These are phyloP conservation scores for Hypoxylon crocopeplum DNA, from an alignment of 495 filamentous ascomycete genomes.

Conservation along the genomic window DNA sequence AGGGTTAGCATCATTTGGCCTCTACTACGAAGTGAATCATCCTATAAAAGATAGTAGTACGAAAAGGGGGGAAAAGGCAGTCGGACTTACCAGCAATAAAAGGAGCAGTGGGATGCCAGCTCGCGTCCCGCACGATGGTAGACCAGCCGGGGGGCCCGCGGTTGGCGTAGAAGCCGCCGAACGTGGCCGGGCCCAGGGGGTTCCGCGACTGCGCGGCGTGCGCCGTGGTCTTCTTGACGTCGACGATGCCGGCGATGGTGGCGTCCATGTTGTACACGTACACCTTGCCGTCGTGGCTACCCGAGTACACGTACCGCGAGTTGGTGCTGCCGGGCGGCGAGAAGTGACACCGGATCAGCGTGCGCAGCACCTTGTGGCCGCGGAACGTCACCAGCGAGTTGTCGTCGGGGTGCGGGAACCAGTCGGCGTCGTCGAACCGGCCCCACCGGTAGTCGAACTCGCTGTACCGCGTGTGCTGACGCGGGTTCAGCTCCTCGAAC, in stretches of 20 bases:
- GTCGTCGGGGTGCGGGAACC: conserved; percentile 81
- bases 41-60: no score
- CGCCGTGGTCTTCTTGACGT: conserved; percentile 72
- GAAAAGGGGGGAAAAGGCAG: not conserved
- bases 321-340: conserved; percentile 88
- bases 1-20: conserved; percentile 9
- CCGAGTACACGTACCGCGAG: conserved; percentile 90
- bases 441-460: conserved; percentile 88
- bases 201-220: no score
- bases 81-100: conserved; percentile 76
- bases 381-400: conserved; percentile 92
- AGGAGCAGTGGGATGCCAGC: conserved; percentile 92
- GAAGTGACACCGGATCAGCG: conserved; percentile 94
- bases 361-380: conserved; percentile 86
- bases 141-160: conserved; percentile 60
- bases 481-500: conserved; percentile 58
- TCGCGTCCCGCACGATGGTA: conserved; percentile 89
- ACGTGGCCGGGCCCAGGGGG: not conserved
- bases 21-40: no score
- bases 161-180: conserved; percentile 44
- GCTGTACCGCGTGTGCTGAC: conserved; percentile 59
- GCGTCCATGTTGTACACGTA: conserved; percentile 95
- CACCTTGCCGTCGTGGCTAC: conserved; percentile 85
- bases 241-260: conserved; percentile 79
- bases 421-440: conserved; percentile 70